Conservation (phyloP, 768 basidiomycete species). For the Rhizopogon roseolus region DNA sequence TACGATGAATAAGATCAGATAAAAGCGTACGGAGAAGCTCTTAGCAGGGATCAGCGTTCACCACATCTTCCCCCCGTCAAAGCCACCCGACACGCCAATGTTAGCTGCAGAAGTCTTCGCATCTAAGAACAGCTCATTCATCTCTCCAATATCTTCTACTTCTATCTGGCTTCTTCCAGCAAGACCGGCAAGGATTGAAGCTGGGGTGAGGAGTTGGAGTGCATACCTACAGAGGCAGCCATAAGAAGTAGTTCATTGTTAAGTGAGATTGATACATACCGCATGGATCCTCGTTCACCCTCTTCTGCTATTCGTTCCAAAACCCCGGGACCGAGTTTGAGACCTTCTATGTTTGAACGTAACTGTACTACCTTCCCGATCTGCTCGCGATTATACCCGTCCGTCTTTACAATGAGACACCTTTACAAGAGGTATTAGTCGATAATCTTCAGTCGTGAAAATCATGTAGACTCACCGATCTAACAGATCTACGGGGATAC, state of each 20-base stretch:
- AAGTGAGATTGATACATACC: conserved; percentile 39
- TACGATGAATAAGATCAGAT: not conserved
- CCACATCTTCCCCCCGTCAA: conserved; percentile 28
- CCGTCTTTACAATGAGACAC: conserved; percentile 94
- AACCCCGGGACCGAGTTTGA: conserved; percentile 71
- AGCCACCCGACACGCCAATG: conserved; percentile 38
- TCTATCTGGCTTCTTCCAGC: conserved; percentile 78
- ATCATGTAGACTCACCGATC: conserved; percentile 59
- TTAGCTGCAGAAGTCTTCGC: conserved; percentile 75
- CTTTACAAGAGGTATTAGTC: conserved; percentile 29
- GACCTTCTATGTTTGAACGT: conserved; percentile 82
- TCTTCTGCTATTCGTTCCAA: conserved; percentile 77
- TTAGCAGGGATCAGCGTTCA: conserved; percentile 3
- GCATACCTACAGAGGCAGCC: conserved; percentile 58
- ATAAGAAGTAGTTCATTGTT: conserved; percentile 4
- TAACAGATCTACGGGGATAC: conserved; percentile 88
- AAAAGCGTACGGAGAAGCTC: not conserved
- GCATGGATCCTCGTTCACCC: conserved; percentile 76
- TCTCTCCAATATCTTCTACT: conserved; percentile 87
- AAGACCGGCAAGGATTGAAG: conserved; percentile 77
- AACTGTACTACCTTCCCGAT: conserved; percentile 83
- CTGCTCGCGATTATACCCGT: conserved; percentile 76
- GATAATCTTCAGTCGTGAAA: not conserved
- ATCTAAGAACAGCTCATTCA: conserved; percentile 93
- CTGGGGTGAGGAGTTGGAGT: conserved; percentile 86